A percentile compares a stretch with the other conserved stretches of the same genome.
These are phyloP conservation scores for Conoideocrella luteorostrata DNA, from an alignment of 2,329 filamentous ascomycete species.

Conservation along the genomic window DNA sequence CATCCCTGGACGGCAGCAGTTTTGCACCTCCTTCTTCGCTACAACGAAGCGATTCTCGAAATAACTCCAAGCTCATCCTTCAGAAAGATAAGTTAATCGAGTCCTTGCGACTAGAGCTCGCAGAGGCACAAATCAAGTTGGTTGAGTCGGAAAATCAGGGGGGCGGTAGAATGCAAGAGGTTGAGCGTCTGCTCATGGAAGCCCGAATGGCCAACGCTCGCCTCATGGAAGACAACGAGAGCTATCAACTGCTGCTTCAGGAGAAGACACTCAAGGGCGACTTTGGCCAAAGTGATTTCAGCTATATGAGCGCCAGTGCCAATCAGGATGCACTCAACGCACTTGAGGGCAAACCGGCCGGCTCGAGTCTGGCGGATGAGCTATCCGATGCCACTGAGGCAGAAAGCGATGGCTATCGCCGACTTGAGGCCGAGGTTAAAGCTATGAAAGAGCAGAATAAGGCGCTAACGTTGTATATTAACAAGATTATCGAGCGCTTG, in stretches of 20 bases:
- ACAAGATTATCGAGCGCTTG: conserved; percentile 95
- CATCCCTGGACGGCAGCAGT: conserved; percentile 65
- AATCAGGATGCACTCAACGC: conserved; percentile 61
- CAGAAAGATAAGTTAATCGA: conserved; percentile 98
- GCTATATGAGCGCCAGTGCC: conserved; percentile 53
- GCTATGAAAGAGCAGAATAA: conserved; percentile 90
- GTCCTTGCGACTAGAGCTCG: conserved; percentile 81
- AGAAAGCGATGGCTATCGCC: conserved; percentile 55
- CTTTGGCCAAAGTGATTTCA: conserved; percentile 75
- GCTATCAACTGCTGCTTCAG: conserved; percentile 88
- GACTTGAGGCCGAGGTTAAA: conserved; percentile 72
- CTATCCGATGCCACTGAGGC: conserved; percentile 62
- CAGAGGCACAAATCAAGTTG: conserved; percentile 91
- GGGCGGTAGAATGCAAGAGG: conserved; percentile 76
- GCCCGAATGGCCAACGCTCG: conserved; percentile 92
- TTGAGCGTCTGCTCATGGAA: conserved; percentile 87
- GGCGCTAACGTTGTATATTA: conserved; percentile 93
- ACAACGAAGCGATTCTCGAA: conserved; percentile 81
- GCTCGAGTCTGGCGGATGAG: conserved; percentile 76
- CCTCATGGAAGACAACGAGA: conserved; percentile 97
- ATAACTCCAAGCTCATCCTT: conserved; percentile 80
- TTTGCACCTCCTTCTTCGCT: conserved; percentile 83
- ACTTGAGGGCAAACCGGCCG: conserved; percentile 48
- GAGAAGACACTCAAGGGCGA: conserved; percentile 95
- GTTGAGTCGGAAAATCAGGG: conserved; percentile 92